Percentiles rank a stretch among this genome's conserved stretches.
phyloP scores from a whole-genome alignment of 352 stramenopile genomes.

The Phytophthora parvispora region DNA sequence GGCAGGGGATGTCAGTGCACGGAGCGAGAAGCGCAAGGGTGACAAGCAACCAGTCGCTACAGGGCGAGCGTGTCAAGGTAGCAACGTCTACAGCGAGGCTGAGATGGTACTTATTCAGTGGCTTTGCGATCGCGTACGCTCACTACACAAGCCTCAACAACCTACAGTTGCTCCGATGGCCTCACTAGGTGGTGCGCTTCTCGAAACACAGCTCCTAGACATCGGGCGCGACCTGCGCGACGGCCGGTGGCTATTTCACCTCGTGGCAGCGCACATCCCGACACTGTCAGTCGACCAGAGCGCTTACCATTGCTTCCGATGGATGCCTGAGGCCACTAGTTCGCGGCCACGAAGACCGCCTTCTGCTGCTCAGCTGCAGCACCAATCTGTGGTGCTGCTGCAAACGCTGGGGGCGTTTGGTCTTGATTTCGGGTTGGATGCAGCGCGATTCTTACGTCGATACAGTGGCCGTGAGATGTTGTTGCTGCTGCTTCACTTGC shows the following conservation, averaged over 20 bases:
- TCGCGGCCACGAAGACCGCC: conserved; percentile 29
- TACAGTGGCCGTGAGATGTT: conserved; percentile 83
- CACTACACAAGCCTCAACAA: conserved; percentile 7
- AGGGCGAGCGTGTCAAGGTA: conserved; percentile 60
- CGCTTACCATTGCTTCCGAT: conserved; percentile 81
- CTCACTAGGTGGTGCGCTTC: conserved; percentile 1
- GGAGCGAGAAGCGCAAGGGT: conserved; percentile 21
- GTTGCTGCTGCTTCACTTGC: conserved; percentile 91
- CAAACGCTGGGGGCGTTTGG: conserved; percentile 75
- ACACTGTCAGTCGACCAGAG: conserved; percentile 70
- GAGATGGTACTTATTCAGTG: conserved; percentile 95
- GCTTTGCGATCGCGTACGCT: conserved; percentile 81
- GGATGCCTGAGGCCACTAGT: conserved; percentile 26
- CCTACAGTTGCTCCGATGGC: not conserved
- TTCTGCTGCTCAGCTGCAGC: conserved; percentile 47
- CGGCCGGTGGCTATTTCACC: conserved; percentile 84
- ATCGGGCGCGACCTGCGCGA: conserved; percentile 74
- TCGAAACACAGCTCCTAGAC: conserved; percentile 61
- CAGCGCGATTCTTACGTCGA: conserved; percentile 53
- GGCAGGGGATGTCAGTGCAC: conserved; percentile 8
- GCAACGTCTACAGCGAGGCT: conserved; percentile 94
- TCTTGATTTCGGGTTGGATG: conserved; percentile 82
- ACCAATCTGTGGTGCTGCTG: conserved; percentile 70
- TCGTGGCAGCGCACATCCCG: conserved; percentile 91
- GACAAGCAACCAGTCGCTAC: conserved; percentile 7